A percentile compares a stretch with the other conserved stretches of the same genome.
Conservation (phyloP, 306 rosid genomes). For the Cucurbita maxima region DNA sequence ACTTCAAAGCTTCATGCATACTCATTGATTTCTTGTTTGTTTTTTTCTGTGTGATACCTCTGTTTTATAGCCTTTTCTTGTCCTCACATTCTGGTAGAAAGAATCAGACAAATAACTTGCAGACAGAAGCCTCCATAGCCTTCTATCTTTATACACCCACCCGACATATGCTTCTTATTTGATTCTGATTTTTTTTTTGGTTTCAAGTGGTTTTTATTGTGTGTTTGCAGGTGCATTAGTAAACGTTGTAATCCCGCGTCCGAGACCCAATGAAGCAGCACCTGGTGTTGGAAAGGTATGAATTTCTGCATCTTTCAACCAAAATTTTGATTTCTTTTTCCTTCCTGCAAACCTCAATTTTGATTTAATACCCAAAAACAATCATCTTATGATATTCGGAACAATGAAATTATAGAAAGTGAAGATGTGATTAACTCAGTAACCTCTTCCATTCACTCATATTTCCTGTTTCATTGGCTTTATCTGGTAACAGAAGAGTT, state of each 20-base stretch:
- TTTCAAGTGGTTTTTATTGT: slow-evolving; percentile 7
- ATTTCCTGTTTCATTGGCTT: not conserved
- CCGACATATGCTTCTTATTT: slow-evolving; percentile 7
- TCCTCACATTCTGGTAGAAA: slow-evolving; percentile 59
- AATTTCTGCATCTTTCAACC: not conserved
- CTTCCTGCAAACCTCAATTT: not conserved
- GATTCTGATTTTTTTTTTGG: slow-evolving; percentile 4
- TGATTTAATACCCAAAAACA: not conserved
- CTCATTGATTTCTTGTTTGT: slow-evolving; percentile 24
- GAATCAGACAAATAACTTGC: slow-evolving; percentile 63
- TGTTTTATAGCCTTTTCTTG: slow-evolving; percentile 69
- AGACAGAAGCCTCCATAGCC: slow-evolving; percentile 64
- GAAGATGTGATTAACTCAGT: not conserved
- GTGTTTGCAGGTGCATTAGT: slow-evolving; percentile 60
- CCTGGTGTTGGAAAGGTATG: slow-evolving; percentile 81
- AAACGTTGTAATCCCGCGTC: slow-evolving; percentile 75
- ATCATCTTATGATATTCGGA: not conserved
- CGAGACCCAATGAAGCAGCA: slow-evolving; percentile 42
- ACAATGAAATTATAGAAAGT: not conserved
- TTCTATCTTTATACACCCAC: slow-evolving; percentile 26
- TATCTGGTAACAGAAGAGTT: not conserved
- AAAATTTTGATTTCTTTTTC: not conserved
- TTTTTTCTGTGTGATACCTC: slow-evolving; percentile 27
- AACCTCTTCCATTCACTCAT: not conserved
- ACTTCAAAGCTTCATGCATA: slow-evolving; percentile 9